Base-by-base conservation (phyloP, 2,329 filamentous ascomycete species). In the Diaporthe helianthi region DNA sequence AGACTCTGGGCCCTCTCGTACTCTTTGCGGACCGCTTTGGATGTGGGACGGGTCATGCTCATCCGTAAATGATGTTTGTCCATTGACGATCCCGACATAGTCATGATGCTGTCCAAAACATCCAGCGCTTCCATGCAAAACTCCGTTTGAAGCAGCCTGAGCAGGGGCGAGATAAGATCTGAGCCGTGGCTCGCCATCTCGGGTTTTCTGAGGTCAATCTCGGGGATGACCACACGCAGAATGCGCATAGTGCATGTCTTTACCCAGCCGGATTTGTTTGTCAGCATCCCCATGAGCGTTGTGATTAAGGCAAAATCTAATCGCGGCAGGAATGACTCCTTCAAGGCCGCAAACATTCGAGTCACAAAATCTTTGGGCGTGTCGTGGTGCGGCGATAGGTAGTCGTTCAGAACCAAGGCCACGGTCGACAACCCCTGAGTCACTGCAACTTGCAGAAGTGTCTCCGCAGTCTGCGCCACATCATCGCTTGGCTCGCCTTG, bases 41-140 rank as follows among this genome's bases (percentile, higher is more conserved):
- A 96, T 2, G 94, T 93, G 1, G 92, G 90, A 15, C 93, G 91
- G 6, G 94, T 94, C 93, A 99, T 98, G 79, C 95, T 98, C 97
- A 99, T 99, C 47, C 96, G 90, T 69, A 99, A 83, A 76, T 98
- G 94, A 75, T 98, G 93, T 75, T 93, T 93, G 79, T 98, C 96
- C 86, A 97, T 93, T 1, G 95, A 92, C 38, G 92, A 94, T 5
- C 93, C 92, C 0, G 94, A 94, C 84, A 98, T 95, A 33, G 92
- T 93, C 87, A 98, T 97, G 74, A 98, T 96, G 73, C 95, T 93
- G 79, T 99, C 96, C 69, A 99, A 84, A 1, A 99, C 95, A 73
- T 93, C 90, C 12, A 99, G 83, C 13, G 96, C 96, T 76, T 97
- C 92, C 79, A 96, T 93, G 78, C 94, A 98, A 75, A 94, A 94